A percentile compares a stretch with the other conserved stretches of the same genome.
Conservation (phyloP, 1,284 basidiomycete species). For the Fereydounia khargensis region DNA sequence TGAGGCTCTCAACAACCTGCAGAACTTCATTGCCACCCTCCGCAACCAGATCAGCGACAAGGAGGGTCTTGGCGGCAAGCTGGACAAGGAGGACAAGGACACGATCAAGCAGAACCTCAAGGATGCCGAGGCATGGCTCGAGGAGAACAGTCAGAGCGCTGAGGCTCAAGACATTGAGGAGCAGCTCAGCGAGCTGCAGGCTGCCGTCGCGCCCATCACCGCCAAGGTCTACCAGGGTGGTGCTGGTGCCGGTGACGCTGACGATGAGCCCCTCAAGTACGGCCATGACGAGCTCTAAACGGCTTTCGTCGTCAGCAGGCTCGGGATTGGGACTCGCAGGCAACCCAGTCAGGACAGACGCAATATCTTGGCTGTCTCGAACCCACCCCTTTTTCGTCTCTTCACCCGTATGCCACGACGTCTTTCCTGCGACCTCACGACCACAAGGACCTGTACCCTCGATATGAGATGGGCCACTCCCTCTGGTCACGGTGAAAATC, state of each 20-base stretch:
- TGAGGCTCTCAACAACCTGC: constrained; percentile 53
- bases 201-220: constrained; percentile 54
- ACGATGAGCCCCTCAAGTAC: constrained; percentile 53
- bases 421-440: too few relatives aligned
- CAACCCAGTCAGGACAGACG: too few relatives aligned
- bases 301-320: too few relatives aligned
- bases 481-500: too few relatives aligned
- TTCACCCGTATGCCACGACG: too few relatives aligned
- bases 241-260: constrained; percentile 17
- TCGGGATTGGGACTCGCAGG: too few relatives aligned
- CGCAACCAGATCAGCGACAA: constrained; percentile 53
- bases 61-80: constrained; percentile 56
- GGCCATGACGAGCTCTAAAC: constrained; percentile 55
- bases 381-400: too few relatives aligned
- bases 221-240: constrained; percentile 53
- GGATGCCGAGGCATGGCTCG: constrained; percentile 55
- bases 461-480: too few relatives aligned
- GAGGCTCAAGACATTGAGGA: constrained; percentile 56
- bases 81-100: constrained; percentile 57
- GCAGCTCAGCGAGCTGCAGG: constrained; percentile 55
- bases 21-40: constrained; percentile 56
- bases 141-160: constrained; percentile 53
- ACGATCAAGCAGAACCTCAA: constrained; percentile 53
- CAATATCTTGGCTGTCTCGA: too few relatives aligned
- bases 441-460: too few relatives aligned